These are phyloP conservation scores for Chalciporus chontae DNA, from an alignment of 768 basidiomycete species.

Conservation along the genomic window DNA sequence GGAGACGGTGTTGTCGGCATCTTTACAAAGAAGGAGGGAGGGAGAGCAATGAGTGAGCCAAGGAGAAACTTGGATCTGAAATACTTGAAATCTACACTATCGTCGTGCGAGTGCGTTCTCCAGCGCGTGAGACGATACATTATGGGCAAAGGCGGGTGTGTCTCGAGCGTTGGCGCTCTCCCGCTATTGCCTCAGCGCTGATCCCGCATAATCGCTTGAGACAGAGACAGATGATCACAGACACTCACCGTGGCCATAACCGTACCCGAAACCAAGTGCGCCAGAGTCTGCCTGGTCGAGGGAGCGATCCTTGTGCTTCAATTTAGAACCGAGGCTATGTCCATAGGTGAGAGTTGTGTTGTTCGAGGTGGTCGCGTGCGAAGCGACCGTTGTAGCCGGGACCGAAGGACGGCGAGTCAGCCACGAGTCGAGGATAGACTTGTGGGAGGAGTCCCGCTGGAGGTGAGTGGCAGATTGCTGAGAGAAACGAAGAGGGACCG, in stretches of 20 bases:
- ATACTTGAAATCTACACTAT: neutral
- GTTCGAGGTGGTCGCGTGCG: neutral
- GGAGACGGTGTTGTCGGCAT: slow-evolving; percentile 13
- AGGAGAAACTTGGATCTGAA: neutral
- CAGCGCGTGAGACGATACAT: slow-evolving; percentile 1
- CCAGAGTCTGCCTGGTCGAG: slow-evolving; percentile 5
- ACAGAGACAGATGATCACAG: neutral
- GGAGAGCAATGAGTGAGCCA: slow-evolving; percentile 5
- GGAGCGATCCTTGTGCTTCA: slow-evolving; percentile 20
- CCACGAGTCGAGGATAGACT: slow-evolving; percentile 17
- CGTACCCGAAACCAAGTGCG: slow-evolving; percentile 2
- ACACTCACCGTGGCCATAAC: slow-evolving; percentile 15
- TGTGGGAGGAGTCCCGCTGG: neutral
- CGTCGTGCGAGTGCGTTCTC: slow-evolving; percentile 2
- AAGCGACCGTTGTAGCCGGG: slow-evolving; percentile 1
- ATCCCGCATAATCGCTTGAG: slow-evolving; percentile 2
- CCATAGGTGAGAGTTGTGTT: neutral
- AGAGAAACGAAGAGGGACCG: slow-evolving; percentile 10
- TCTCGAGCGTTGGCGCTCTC: neutral
- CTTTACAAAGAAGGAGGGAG: slow-evolving; percentile 6
- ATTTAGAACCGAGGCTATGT: neutral
- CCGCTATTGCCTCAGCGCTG: slow-evolving; percentile 1
- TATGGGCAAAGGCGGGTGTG: neutral
- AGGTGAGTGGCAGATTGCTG: slow-evolving; percentile 7
- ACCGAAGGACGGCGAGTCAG: slow-evolving; percentile 19